Base-by-base conservation (phyloP, 192 early-diverging fungal genomes). In the Rhizophagus sp. region DNA sequence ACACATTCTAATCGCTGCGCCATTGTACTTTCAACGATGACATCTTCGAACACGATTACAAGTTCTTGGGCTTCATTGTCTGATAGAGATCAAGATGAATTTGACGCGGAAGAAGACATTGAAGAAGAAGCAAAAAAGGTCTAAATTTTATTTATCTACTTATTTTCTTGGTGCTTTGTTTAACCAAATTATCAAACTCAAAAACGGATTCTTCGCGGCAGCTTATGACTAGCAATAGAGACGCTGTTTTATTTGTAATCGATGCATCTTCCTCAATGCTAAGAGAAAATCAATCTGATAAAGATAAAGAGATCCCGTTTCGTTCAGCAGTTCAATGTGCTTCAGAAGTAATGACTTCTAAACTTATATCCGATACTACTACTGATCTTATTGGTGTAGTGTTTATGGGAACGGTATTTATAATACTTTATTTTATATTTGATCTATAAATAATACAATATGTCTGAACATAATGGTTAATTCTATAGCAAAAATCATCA, bases 231-330 rank as follows among this genome's bases (percentile, higher is more conserved):
- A 72, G 22, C 8, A 87, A 81, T 70, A 80, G 87, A 3, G 89
- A 89, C 61, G 84, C 87, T 34, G 84, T 88, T 65, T 78, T 89
- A 10, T 88, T 89, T 74, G 86, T 87, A 7, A 87, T 89, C 41
- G 87, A 89, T 72, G 87, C 83, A 41, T 83, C 86, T 15, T 78
- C 78, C n/a, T 34, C 86, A 1, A 88, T 88, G 87, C 76, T 88
- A 8, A 49, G 83, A 66, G 76, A 75, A 8, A 19, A 50, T 4
- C 67, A 85, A 41, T 78, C 80, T 12, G 83, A 79, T 15, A 83
- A 89, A 7, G 79, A 84, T 12, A 47, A 0, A 47, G 44, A 47
- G 4, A 47, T 47, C 30, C 86, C 87, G 15, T 84, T 89, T 62
- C 67, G 82, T 12, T 82, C 77, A 1, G 86, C 85, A 2, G 76